Evolutionary conservation across 2,329 filamentous ascomycete genomes (phyloP).

Genomic region (Penicillium sp.): DNA sequence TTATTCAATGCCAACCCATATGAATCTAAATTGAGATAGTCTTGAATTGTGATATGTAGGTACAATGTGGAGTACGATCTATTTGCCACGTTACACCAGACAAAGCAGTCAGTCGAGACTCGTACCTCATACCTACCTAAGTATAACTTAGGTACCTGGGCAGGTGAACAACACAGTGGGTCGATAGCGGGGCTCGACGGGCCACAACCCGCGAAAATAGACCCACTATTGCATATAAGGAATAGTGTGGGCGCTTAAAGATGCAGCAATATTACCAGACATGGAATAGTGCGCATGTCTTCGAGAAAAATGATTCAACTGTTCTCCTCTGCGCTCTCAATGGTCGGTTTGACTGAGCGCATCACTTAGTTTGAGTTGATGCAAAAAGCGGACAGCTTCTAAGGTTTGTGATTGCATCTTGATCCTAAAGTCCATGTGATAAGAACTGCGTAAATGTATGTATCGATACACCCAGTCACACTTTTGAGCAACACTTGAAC

Average conservation of each 20-base stretch:
- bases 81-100: constrained; percentile 1
- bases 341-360: background rate
- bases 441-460: background rate
- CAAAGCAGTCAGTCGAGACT: background rate
- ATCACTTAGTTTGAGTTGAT: background rate
- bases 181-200: background rate
- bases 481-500: background rate
- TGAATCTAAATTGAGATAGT: too few species aligned
- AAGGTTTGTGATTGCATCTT: background rate
- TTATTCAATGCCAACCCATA: too few species aligned
- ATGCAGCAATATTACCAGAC: background rate
- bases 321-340: background rate
- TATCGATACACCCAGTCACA: background rate
- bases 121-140: too few species aligned
- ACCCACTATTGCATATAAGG: background rate
- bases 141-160: too few species aligned
- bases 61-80: background rate
- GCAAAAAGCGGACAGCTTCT: background rate
- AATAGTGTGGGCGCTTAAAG: background rate
- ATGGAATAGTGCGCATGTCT: background rate
- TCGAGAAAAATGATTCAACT: background rate
- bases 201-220: background rate
- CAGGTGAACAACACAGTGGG: background rate
- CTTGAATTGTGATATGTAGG: background rate
- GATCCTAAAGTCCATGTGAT: background rate